Conservation (phyloP, 2,329 filamentous ascomycete genomes). For the Cladorrhinum sp. region DNA sequence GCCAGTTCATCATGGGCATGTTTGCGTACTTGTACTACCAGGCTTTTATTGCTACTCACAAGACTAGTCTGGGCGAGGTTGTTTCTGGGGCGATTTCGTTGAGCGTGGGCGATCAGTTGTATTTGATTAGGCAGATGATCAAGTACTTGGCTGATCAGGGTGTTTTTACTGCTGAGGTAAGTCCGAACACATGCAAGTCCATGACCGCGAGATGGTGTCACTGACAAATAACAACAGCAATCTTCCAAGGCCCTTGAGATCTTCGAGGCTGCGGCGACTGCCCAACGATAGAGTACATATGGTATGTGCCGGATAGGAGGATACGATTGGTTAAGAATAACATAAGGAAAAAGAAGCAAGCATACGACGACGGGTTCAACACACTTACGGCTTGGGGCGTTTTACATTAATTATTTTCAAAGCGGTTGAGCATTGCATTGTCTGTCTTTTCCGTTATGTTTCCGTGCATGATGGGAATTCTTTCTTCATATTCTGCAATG, state of each 20-base stretch:
- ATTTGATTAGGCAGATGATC: conserved; percentile 65
- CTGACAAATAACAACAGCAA: background rate
- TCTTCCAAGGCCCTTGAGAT: conserved; percentile 3
- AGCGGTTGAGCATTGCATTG: background rate
- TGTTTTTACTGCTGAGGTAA: conserved; percentile 40
- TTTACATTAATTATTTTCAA: background rate
- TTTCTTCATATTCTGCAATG: background rate
- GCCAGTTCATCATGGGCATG: conserved; percentile 99
- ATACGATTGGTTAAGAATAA: too few relatives aligned
- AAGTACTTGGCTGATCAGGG: conserved; percentile 65
- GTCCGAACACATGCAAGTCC: conserved; percentile 18
- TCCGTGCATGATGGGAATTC: background rate
- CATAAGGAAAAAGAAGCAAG: background rate
- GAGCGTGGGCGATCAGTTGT: conserved; percentile 81
- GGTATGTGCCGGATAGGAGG: too few relatives aligned
- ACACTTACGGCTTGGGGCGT: background rate
- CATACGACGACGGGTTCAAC: background rate
- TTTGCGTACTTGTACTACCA: conserved; percentile 99
- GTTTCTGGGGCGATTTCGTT: conserved; percentile 95
- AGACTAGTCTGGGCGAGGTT: conserved; percentile 78
- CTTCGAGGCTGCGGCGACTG: background rate
- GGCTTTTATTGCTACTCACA: conserved; percentile 89
- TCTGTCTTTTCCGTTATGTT: background rate
- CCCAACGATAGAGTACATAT: background rate
- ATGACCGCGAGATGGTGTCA: background rate